Evolutionary conservation across 1,139 yeast species (phyloP).

Genomic region (Arxiozyma telluris): DNA sequence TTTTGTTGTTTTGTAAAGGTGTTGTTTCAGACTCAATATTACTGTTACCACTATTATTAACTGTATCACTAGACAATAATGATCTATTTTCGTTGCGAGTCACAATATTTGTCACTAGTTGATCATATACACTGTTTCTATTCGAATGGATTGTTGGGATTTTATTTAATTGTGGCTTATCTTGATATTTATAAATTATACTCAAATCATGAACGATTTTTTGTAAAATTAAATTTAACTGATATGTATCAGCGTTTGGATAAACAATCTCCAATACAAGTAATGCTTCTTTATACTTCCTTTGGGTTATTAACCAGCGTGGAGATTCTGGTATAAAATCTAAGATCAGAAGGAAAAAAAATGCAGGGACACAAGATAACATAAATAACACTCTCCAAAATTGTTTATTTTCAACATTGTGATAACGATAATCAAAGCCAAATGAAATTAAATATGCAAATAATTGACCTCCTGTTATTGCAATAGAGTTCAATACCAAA

Average conservation of each 20-base stretch:
- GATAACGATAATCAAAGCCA: constrained; percentile 7
- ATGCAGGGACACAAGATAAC: constrained; percentile 36
- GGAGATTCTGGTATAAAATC: constrained; percentile 53
- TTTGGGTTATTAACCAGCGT: constrained; percentile 40
- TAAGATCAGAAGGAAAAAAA: constrained; percentile 31
- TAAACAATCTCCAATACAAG: constrained; percentile 31
- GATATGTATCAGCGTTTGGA: constrained; percentile 32
- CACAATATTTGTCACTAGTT: not conserved
- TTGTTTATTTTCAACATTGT: constrained; percentile 17
- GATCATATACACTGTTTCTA: constrained; percentile 1
- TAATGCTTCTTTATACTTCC: constrained; percentile 35
- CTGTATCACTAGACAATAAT: not conserved
- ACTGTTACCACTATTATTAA: not conserved
- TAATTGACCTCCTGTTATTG: constrained; percentile 41
- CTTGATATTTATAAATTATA: constrained; percentile 15
- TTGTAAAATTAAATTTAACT: constrained; percentile 26
- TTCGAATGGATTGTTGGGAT: not conserved
- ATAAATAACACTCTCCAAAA: constrained; percentile 40
- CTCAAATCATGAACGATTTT: constrained; percentile 28
- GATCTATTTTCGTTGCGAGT: not conserved
- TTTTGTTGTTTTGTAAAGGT: not conserved
- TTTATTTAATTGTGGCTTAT: constrained; percentile 5
- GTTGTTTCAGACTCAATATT: not conserved
- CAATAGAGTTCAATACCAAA: constrained; percentile 35
- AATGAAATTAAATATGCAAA: constrained; percentile 34